A percentile compares a stretch with the other conserved stretches of the same genome.
These are phyloP conservation scores for Leccinum incarnatum DNA, from an alignment of 768 basidiomycete genomes.

Conservation along the genomic window DNA sequence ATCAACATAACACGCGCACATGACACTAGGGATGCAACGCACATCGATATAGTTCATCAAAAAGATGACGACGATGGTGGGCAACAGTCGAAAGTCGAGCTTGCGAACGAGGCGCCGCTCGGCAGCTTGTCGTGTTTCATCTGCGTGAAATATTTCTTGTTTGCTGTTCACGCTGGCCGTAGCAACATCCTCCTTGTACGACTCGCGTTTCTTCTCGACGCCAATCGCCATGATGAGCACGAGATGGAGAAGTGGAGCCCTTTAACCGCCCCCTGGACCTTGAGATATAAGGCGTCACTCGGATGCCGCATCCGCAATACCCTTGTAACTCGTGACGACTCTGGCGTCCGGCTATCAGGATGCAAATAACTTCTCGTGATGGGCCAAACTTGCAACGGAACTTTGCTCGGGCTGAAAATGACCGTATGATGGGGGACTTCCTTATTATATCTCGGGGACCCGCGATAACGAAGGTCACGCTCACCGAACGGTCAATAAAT, in stretches of 20 bases:
- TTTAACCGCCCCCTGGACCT: not conserved
- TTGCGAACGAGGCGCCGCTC: conserved; percentile 26
- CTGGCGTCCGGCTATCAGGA: not conserved
- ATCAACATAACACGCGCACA: not conserved
- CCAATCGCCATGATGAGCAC: conserved; percentile 12
- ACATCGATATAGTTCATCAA: conserved; percentile 29
- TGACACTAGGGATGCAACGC: not conserved
- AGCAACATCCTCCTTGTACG: conserved; percentile 1
- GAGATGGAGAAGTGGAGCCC: not conserved
- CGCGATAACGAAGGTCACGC: not conserved
- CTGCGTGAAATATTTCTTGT: not conserved
- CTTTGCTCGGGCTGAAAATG: not conserved
- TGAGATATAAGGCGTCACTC: not conserved
- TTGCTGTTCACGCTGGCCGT: not conserved
- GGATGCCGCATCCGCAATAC: not conserved
- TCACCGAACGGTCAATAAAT: not conserved
- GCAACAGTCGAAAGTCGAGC: conserved; percentile 30
- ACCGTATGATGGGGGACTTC: not conserved
- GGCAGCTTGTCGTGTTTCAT: conserved; percentile 9
- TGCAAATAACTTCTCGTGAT: not conserved
- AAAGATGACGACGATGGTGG: conserved; percentile 25
- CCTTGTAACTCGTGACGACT: not conserved
- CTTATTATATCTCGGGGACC: not conserved
- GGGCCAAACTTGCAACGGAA: not conserved
- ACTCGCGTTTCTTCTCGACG: conserved; percentile 15